These are phyloP conservation scores for Exophiala alcalophila DNA, from an alignment of 2,329 filamentous ascomycete species.

Conservation along the genomic window DNA sequence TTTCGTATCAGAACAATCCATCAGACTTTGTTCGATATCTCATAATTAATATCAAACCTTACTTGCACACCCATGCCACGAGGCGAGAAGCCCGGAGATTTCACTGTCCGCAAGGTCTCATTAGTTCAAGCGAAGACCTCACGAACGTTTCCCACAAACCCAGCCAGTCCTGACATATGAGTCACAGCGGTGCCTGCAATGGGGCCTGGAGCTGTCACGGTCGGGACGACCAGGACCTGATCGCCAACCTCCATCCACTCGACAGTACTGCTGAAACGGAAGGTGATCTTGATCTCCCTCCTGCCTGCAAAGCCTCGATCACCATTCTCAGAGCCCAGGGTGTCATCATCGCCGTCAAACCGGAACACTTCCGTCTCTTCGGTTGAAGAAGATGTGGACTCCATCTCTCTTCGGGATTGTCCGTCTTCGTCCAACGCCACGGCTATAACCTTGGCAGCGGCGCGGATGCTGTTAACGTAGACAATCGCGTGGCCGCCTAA, in stretches of 20 bases:
- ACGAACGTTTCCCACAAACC: conserved; percentile 55
- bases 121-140: conserved; percentile 28
- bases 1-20: too few relatives aligned
- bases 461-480: conserved; percentile 83
- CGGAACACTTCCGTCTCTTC: conserved; percentile 43
- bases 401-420: conserved; percentile 6
- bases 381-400: conserved; percentile 30
- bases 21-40: too few relatives aligned
- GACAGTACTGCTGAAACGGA: conserved; percentile 56
- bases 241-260: conserved; percentile 58
- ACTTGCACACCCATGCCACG: too few relatives aligned
- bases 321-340: conserved; percentile 18
- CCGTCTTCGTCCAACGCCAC: conserved; percentile 41
- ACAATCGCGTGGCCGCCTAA: conserved; percentile 60
- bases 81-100: too few relatives aligned
- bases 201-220: conserved; percentile 50
- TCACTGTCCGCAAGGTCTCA: too few relatives aligned
- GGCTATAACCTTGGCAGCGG: conserved; percentile 70
- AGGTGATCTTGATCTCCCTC: conserved; percentile 47
- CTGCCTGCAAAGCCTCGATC: conserved; percentile 27
- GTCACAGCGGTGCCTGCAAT: conserved; percentile 48
- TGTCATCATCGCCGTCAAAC: conserved; percentile 40
- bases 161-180: conserved; percentile 54
- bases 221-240: conserved; percentile 60
- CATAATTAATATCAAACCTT: too few relatives aligned